Evolutionary conservation across 202 grass and related monocot species (phyloP), one percentile per base, ranked within the genome.

Genomic region (Panicum virgatum): DNA sequence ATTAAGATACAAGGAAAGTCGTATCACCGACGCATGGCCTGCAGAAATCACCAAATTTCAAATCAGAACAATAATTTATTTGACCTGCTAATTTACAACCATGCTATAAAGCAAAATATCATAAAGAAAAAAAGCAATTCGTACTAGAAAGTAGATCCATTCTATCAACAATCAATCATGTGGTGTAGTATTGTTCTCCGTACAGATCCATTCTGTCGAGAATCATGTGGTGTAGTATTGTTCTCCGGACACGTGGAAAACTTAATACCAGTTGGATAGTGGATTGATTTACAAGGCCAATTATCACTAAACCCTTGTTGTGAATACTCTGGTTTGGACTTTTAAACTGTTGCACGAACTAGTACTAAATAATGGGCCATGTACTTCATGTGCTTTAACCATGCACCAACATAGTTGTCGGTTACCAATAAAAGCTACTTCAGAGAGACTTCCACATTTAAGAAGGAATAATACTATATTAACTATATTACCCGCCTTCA

Each of bases 1-100:
- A 16, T 85, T 54, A 27, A 40, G 60, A 64, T 3, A 42, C 9
- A 23, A 23, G 30, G 27, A 76, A 48, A 16, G 12, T 77, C 77
- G 36, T 57, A 82, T 82, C 85, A 69, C 46, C 1, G 48, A 80
- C 60, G 37, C 69, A 77, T 44, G 62, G 19, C 69, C 86, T 88
- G 76, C 62, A 60, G 23, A 74, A 29, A 84, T 69, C 25, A 54
- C 22, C 74, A 73, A 74, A 44, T 2, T 57, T 53, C 12, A 53
- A 44, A 5, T 88, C 11, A 84, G 62, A 74, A 72, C 29, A 15
- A 39, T 27, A 58, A 66, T 20, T 82, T 36, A 78, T 57, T 52
- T 43, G 1, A 45, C 13, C 53, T 7, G 23, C 20, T 13, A 62
- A 38, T 52, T 79, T 27, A 53, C 8, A 9, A 19, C 53, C 34